These are phyloP conservation scores for Vigna trinervia DNA, from an alignment of 306 rosid genomes.

Conservation along the genomic window DNA sequence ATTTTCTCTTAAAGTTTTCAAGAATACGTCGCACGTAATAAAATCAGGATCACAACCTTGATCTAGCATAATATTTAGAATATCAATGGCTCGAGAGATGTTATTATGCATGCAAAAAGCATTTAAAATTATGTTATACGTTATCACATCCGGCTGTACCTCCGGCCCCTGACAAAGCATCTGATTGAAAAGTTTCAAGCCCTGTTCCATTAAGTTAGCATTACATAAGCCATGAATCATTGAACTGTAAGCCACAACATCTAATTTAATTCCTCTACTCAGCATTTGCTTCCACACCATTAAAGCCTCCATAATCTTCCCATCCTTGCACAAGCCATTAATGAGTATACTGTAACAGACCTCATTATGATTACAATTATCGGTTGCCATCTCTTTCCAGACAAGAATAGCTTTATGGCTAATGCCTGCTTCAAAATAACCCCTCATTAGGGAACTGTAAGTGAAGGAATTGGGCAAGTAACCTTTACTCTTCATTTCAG, in stretches of 20 bases:
- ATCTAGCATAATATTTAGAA: conserved; percentile 79
- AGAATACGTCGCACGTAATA: conserved; percentile 74
- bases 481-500: conserved; percentile 75
- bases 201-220: conserved; percentile 71
- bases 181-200: conserved; percentile 82
- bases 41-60: conserved; percentile 83
- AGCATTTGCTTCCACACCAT: conserved; percentile 90
- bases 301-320: conserved; percentile 77
- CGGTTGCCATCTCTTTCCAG: conserved; percentile 75
- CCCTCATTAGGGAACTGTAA: conserved; percentile 86
- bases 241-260: conserved; percentile 91
- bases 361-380: conserved; percentile 56
- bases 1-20: conserved; percentile 72
- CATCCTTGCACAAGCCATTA: conserved; percentile 78
- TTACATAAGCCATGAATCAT: conserved; percentile 93
- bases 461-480: conserved; percentile 70
- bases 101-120: conserved; percentile 69
- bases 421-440: conserved; percentile 68
- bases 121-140: conserved; percentile 77
- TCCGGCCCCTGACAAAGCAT: conserved; percentile 74
- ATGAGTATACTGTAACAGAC: conserved; percentile 80
- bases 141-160: conserved; percentile 79
- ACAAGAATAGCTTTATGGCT: conserved; percentile 70
- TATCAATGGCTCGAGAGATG: conserved; percentile 71
- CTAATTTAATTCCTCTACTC: conserved; percentile 76